Evolutionary conservation across 1,284 basidiomycete species (phyloP), one percentile per base, ranked within the genome.

Genomic region (Leccinum laetum): DNA sequence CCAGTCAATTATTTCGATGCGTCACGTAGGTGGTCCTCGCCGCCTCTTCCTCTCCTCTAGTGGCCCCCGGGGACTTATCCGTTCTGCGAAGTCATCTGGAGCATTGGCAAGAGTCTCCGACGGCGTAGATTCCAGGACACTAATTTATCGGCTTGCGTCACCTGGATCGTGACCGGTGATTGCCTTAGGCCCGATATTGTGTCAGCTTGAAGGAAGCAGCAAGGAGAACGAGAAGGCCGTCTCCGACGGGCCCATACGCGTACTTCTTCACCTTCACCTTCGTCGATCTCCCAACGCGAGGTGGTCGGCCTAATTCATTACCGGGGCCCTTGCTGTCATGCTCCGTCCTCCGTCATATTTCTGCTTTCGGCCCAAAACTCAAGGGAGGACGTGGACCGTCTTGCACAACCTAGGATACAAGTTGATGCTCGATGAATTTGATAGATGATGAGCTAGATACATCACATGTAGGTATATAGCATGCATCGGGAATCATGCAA

Each of bases 401-500:
- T 37, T 35, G 24, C 10, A 14, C 13, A 13, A 13, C 11, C 37
- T 14, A 46, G 60, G 18, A 55, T 60, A n/a, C n/a, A 56, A 69
- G 44, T 16, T 21, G 24, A 41, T 57, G n/a, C 24, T 53, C 4
- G 16, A 44, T n/a, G 41, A 37, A 16, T 69, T 59, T 52, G 29
- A 56, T 59, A 57, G 41, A 58, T 56, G 18, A 61, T 53, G 49
- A 56, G 16, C 41, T 62, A 52, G 57, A 58, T 57, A 58, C 61
- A 58, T 57, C 53, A 53, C 10, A 39, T 68, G 41, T 56, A 53
- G 60, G 55, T 56, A 41, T 65, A 55, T 61, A 60, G 59, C n/a
- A 37, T 64, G 65, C 64, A 67, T 61, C 55, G 55, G 66, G 62
- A 57, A 66, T 70, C 71, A 55, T 73, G 73, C 70, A 72, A 62